These are phyloP conservation scores for Picea sitchensis DNA, from an alignment of 75 land plant species.

Conservation along the genomic window DNA sequence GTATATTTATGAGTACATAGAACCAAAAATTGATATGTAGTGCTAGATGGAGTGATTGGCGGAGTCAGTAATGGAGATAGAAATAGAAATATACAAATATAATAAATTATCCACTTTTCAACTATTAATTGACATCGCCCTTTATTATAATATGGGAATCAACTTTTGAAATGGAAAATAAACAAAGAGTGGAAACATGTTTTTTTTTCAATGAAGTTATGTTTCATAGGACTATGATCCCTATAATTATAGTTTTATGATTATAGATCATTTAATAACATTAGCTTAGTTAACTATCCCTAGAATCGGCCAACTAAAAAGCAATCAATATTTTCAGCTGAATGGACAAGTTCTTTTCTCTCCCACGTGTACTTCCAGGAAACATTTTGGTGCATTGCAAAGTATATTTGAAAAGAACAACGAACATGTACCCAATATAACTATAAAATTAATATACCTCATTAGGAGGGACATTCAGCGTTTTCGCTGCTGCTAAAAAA, in stretches of 20 bases:
- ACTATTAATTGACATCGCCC: too few relatives aligned
- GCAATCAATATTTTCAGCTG: background rate
- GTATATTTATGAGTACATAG: too few relatives aligned
- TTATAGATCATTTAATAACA: background rate
- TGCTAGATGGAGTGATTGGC: too few relatives aligned
- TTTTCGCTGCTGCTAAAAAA: slow-evolving; percentile 91
- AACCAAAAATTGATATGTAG: too few relatives aligned
- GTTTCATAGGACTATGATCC: background rate
- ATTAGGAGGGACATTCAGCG: slow-evolving; percentile 57
- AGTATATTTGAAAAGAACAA: background rate
- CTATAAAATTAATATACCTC: slow-evolving; percentile 54
- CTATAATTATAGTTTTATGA: background rate
- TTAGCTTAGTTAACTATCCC: background rate
- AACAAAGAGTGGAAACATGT: too few relatives aligned
- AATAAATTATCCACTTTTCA: too few relatives aligned
- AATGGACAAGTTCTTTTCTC: background rate
- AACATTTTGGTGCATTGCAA: slow-evolving; percentile 4
- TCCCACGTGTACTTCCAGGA: background rate
- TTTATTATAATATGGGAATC: background rate
- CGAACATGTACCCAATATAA: background rate
- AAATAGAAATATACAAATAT: too few relatives aligned
- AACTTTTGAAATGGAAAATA: background rate
- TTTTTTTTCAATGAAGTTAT: background rate
- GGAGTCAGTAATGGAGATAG: too few relatives aligned
- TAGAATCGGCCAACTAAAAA: background rate